Evolutionary conservation across 2,329 filamentous ascomycete genomes (phyloP).

Genomic region (Pestalotiopsis sp.): DNA sequence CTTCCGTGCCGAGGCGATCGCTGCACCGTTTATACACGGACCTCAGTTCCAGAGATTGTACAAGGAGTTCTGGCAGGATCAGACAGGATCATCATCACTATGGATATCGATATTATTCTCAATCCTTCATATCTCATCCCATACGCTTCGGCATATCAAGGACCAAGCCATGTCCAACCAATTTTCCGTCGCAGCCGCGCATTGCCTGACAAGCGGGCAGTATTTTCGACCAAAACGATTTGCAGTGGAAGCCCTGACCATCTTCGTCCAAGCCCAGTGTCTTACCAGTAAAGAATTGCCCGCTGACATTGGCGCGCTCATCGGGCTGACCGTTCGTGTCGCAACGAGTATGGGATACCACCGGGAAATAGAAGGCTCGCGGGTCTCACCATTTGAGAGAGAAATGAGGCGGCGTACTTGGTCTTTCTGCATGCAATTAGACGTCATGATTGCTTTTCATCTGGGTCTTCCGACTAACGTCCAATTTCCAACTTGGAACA

Average conservation of each 20-base stretch:
- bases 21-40: conserved; percentile 10
- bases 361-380: background rate
- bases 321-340: background rate
- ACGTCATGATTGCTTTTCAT: conserved; percentile 7
- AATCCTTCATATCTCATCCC: background rate
- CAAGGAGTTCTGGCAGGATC: conserved; percentile 6
- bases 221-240: background rate
- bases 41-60: background rate
- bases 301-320: background rate
- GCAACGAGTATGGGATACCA: conserved; percentile 10
- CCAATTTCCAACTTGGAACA: conserved; percentile 9
- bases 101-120: conserved; percentile 12
- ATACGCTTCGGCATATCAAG: background rate
- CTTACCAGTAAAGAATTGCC: conserved; percentile 1
- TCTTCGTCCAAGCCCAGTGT: background rate
- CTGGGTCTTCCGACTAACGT: conserved; percentile 1
- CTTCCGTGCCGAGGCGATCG: conserved; percentile 1
- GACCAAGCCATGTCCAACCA: background rate
- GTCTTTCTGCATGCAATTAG: conserved; percentile 9
- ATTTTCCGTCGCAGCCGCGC: conserved; percentile 7
- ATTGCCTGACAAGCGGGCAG: background rate
- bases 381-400: conserved; percentile 4
- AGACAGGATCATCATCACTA: background rate
- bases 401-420: conserved; percentile 10
- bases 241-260: background rate